These are phyloP conservation scores for Arachnopeziza araneosa DNA, from an alignment of 2,329 filamentous ascomycete species.

Conservation along the genomic window DNA sequence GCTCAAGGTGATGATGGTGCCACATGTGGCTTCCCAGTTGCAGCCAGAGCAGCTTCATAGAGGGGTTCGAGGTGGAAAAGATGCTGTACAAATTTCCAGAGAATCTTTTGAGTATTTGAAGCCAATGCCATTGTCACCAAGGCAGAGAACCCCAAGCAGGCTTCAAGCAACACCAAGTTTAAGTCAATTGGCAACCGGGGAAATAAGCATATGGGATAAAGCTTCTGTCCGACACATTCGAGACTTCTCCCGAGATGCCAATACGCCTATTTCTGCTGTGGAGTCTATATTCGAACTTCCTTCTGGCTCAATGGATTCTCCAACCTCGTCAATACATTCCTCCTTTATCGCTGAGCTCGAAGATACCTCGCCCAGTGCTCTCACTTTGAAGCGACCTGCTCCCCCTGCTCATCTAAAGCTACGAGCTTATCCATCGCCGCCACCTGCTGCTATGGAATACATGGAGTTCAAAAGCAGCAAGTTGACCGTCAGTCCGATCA, in stretches of 20 bases:
- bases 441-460: neutral
- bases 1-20: conserved; percentile 2
- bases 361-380: conserved; percentile 19
- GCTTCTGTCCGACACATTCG: conserved; percentile 12
- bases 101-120: conserved; percentile 4
- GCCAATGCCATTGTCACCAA: conserved; percentile 4
- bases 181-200: conserved; percentile 6
- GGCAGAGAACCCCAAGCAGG: neutral
- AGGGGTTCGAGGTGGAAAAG: neutral
- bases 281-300: conserved; percentile 24
- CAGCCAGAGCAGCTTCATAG: conserved; percentile 5
- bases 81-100: neutral
- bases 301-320: conserved; percentile 9
- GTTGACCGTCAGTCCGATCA: conserved; percentile 2
- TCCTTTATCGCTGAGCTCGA: conserved; percentile 24
- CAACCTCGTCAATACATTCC: conserved; percentile 14
- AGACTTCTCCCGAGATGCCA: conserved; percentile 15
- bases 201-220: conserved; percentile 16
- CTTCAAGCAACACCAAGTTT: conserved; percentile 2
- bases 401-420: neutral
- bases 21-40: conserved; percentile 18
- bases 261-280: conserved; percentile 19
- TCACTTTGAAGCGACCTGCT: neutral
- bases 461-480: conserved; percentile 11
- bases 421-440: neutral